A percentile compares a stretch with the other conserved stretches of the same genome.
These are phyloP conservation scores for Fusarium pseudocircinatum DNA, from an alignment of 2,329 filamentous ascomycete species.

Conservation along the genomic window DNA sequence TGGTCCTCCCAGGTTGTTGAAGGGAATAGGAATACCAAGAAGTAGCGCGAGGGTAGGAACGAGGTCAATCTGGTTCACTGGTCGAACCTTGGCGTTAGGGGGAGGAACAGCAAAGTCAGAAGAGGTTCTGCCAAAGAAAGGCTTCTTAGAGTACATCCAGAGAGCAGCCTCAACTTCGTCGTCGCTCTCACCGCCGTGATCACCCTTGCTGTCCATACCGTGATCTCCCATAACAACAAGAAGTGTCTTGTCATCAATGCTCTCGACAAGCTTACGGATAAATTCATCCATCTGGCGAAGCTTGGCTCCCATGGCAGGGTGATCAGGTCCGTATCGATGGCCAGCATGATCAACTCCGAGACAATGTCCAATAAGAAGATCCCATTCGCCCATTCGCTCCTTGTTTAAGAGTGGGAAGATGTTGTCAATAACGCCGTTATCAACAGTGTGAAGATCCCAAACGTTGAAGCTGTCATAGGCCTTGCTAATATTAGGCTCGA, in stretches of 20 bases:
- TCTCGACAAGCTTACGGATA: conserved; percentile 74
- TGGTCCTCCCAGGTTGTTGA: conserved; percentile 91
- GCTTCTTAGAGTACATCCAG: conserved; percentile 97
- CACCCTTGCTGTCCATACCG: conserved; percentile 96
- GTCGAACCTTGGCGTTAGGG: conserved; percentile 78
- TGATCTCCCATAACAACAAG: conserved; percentile 99
- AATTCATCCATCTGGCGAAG: conserved; percentile 90
- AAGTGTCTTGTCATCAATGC: conserved; percentile 85
- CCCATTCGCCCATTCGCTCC: conserved; percentile 77
- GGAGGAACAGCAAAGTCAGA: conserved; percentile 67
- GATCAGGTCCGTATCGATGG: conserved; percentile 93
- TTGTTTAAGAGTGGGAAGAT: conserved; percentile 82
- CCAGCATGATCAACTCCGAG: conserved; percentile 97
- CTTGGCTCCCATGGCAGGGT: conserved; percentile 91
- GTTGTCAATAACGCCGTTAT: conserved; percentile 93
- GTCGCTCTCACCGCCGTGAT: conserved; percentile 97
- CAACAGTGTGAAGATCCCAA: conserved; percentile 96
- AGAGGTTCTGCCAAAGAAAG: conserved; percentile 81
- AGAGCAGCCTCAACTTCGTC: conserved; percentile 94
- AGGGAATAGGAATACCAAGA: conserved; percentile 91
- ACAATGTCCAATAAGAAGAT: conserved; percentile 93
- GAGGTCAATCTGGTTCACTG: conserved; percentile 88
- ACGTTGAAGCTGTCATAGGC: conserved; percentile 98
- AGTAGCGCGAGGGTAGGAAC: conserved; percentile 91
- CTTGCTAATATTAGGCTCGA: conserved; percentile 84